phyloP scores from a whole-genome alignment of 2,329 filamentous ascomycete genomes.

The Sclerotinia trifoliorum region DNA sequence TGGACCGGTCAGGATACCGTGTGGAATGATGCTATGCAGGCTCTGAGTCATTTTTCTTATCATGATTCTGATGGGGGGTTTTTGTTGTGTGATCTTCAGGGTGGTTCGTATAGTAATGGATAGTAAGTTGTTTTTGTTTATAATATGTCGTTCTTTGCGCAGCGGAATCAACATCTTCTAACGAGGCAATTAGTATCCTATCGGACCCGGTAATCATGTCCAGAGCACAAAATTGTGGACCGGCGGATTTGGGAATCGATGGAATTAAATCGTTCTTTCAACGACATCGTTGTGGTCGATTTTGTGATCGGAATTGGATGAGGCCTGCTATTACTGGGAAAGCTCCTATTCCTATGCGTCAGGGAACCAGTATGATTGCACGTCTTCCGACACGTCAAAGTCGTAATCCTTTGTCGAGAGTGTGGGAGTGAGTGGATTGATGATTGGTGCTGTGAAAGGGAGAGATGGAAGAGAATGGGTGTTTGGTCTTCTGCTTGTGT shows the following conservation, averaged over 20 bases:
- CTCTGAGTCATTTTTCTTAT: conserved; percentile 24
- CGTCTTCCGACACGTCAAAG: neutral
- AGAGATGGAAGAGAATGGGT: neutral
- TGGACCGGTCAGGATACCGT: neutral
- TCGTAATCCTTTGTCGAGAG: neutral
- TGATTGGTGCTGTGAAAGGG: neutral
- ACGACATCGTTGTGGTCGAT: conserved; percentile 17
- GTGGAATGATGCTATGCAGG: conserved; percentile 21
- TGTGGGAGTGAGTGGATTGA: neutral
- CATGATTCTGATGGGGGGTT: conserved; percentile 4
- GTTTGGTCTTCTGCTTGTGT: neutral
- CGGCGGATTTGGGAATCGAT: conserved; percentile 19
- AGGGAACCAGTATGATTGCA: conserved; percentile 9
- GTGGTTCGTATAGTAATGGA: conserved; percentile 20
- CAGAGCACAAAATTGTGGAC: conserved; percentile 8
- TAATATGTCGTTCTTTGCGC: neutral
- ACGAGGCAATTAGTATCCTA: neutral
- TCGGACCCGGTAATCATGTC: conserved; percentile 24
- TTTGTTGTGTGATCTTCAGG: conserved; percentile 24
- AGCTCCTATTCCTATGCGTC: neutral
- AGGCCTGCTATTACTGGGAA: neutral
- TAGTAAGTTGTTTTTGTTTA: conserved; percentile 3
- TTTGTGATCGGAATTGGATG: conserved; percentile 13
- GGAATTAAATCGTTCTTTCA: conserved; percentile 20
- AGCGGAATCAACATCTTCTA: neutral